Evolutionary conservation across 148 eudicot species (phyloP).

Genomic region (Polygonum maritimum): DNA sequence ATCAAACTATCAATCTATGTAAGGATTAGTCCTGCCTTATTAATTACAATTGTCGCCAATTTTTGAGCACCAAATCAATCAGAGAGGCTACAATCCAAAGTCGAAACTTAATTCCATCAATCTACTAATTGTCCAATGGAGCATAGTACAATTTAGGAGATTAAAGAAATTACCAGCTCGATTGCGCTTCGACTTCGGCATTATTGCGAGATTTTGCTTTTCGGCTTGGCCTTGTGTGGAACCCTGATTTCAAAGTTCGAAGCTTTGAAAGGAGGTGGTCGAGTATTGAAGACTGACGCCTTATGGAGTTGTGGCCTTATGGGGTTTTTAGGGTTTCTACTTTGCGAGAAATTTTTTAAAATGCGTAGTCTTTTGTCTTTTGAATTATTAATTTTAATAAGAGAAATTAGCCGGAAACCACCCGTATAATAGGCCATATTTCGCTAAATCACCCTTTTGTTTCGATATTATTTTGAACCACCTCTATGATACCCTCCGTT

Average conservation of each 20-base stretch:
- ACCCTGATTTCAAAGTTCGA: not conserved
- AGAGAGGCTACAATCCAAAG: not conserved
- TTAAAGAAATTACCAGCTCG: not conserved
- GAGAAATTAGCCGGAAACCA: too few species aligned
- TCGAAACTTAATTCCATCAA: not conserved
- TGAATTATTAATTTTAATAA: too few species aligned
- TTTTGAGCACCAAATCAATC: not conserved
- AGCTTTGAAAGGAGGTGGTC: not conserved
- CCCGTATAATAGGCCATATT: too few species aligned
- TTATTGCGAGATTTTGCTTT: not conserved
- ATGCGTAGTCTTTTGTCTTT: too few species aligned
- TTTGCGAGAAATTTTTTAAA: too few species aligned
- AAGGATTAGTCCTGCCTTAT: not conserved
- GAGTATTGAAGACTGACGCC: not conserved
- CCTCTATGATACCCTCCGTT: too few species aligned
- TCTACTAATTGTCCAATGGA: not conserved
- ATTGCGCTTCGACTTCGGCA: conserved; percentile 10
- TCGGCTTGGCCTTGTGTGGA: not conserved
- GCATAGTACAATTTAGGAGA: not conserved
- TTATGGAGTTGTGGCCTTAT: too few species aligned
- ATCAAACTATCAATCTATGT: not conserved
- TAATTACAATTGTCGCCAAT: not conserved
- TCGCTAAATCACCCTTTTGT: too few species aligned
- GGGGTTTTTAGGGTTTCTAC: not conserved
- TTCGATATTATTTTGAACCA: too few species aligned